Percentiles rank a stretch among this genome's conserved stretches.
Conservation (phyloP, 208 protist species). For the Histomonas meleagridis region DNA sequence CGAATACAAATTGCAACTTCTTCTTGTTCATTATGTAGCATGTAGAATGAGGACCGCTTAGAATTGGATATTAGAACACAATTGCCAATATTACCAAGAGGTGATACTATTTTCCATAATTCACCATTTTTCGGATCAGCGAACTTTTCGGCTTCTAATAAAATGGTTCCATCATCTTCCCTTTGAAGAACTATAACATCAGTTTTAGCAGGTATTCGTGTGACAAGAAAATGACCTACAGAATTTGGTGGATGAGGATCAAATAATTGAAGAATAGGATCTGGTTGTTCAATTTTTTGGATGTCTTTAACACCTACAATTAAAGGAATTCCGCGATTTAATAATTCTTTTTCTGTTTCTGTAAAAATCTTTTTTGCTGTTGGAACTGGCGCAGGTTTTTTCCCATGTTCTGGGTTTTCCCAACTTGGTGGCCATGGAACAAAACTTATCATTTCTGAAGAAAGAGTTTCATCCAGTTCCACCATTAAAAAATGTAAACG, state of each 20-base stretch:
- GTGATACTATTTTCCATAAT: constrained; percentile 7
- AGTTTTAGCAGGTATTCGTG: neutral
- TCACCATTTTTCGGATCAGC: neutral
- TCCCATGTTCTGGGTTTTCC: neutral
- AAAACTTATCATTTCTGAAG: neutral
- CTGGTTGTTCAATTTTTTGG: neutral
- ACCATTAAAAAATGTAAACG: too few species aligned
- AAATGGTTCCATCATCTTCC: neutral
- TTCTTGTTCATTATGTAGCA: neutral
- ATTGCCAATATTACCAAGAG: neutral
- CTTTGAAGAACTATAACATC: neutral
- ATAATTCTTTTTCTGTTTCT: neutral
- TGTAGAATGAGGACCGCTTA: neutral
- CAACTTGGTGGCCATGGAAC: constrained; percentile 21
- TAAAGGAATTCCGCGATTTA: neutral
- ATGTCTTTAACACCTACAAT: neutral
- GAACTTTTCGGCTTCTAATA: neutral
- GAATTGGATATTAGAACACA: neutral
- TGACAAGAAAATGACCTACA: neutral
- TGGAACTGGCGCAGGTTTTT: neutral
- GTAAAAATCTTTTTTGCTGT: neutral
- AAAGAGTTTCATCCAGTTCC: neutral
- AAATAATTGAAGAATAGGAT: neutral
- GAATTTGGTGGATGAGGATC: neutral
- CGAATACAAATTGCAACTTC: constrained; percentile 4